These are phyloP conservation scores for Coemansia sp. DNA, from an alignment of 192 early-diverging fungal genomes.

Conservation along the genomic window DNA sequence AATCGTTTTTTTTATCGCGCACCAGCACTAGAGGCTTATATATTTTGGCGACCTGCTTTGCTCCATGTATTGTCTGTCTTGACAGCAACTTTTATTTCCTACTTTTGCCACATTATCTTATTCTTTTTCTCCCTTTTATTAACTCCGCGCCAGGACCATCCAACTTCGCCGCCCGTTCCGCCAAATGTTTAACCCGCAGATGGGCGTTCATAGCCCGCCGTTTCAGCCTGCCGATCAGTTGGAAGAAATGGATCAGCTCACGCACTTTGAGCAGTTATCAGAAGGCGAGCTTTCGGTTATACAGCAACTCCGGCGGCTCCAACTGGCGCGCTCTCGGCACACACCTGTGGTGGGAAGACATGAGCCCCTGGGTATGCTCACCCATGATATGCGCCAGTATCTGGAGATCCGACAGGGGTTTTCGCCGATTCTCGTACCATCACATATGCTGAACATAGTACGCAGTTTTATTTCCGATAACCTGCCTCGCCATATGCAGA, in stretches of 20 bases:
- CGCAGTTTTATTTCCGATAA: conserved; percentile 24
- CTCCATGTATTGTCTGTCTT: neutral
- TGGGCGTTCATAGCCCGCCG: neutral
- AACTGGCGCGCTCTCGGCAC: conserved; percentile 17
- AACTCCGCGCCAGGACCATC: no score
- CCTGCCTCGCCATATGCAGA: conserved; percentile 16
- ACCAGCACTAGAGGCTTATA: neutral
- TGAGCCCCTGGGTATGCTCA: conserved; percentile 21
- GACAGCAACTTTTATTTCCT: neutral
- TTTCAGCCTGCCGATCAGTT: neutral
- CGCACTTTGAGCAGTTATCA: conserved; percentile 13
- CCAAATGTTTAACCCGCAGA: neutral
- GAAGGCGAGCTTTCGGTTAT: conserved; percentile 19
- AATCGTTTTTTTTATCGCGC: neutral
- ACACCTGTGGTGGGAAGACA: neutral
- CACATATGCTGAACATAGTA: conserved; percentile 13
- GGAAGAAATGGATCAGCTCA: neutral
- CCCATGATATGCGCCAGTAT: conserved; percentile 17
- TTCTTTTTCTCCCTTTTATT: neutral
- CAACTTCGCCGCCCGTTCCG: neutral
- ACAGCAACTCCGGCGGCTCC: conserved; percentile 23
- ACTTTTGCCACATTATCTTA: neutral
- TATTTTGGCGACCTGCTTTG: neutral
- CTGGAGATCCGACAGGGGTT: conserved; percentile 35
- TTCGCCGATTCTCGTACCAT: conserved; percentile 37